Evolutionary conservation across 148 eudicot species (phyloP).

Genomic region (Beta vulgaris): DNA sequence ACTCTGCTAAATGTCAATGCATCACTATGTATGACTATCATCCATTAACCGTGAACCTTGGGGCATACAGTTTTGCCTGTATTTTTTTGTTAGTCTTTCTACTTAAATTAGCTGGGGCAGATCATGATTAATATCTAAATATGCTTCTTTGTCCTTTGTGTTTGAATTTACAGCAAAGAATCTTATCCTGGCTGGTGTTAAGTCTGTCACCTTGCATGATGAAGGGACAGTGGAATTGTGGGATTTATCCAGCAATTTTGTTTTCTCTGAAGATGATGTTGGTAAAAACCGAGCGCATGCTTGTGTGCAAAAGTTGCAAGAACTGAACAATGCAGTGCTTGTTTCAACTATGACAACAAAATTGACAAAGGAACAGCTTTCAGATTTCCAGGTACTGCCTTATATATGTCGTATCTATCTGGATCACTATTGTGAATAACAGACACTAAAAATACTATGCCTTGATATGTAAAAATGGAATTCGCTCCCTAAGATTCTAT

Average conservation of each 20-base stretch:
- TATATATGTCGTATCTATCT: background rate
- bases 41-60: background rate
- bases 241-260: conserved; percentile 73
- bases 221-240: conserved; percentile 61
- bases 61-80: background rate
- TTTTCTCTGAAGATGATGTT: conserved; percentile 57
- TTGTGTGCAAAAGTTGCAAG: conserved; percentile 64
- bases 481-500: background rate
- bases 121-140: background rate
- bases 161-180: conserved; percentile 51
- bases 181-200: conserved; percentile 72
- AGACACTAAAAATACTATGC: background rate
- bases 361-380: conserved; percentile 50
- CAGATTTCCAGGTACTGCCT: conserved; percentile 55
- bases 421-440: background rate
- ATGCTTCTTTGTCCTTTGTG: background rate
- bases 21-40: background rate
- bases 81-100: background rate
- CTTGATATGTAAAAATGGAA: background rate
- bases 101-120: background rate
- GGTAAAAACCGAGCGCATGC: conserved; percentile 72
- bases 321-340: conserved; percentile 67
- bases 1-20: background rate
- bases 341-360: conserved; percentile 46
- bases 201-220: conserved; percentile 69